Evolutionary conservation across 345 rosid genomes (phyloP).

Genomic region (Rhodomyrtus tomentosa): DNA sequence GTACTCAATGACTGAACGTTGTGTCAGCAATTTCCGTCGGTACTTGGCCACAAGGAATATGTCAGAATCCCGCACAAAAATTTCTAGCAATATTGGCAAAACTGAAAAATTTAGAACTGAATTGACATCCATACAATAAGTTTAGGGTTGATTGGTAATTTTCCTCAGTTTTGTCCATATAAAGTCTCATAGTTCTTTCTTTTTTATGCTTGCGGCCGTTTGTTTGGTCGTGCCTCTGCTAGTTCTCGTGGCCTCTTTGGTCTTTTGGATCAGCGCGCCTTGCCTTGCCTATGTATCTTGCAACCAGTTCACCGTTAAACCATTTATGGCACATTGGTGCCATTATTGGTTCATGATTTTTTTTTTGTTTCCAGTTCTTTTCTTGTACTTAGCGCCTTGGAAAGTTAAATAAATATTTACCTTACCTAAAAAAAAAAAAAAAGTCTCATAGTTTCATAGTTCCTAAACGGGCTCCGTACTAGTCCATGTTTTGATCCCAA

Average conservation of each 20-base stretch:
- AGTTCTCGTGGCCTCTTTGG: too few species aligned
- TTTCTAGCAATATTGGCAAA: background rate
- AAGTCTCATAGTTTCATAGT: background rate
- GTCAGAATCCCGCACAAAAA: fast-evolving
- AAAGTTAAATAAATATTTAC: too few species aligned
- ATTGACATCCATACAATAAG: background rate
- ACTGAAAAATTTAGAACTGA: background rate
- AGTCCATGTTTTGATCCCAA: background rate
- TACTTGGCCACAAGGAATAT: fast-evolving
- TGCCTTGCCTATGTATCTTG: too few species aligned
- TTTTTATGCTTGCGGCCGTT: too few species aligned
- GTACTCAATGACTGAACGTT: background rate
- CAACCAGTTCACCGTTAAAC: too few species aligned
- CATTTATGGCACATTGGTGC: too few species aligned
- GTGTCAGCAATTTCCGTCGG: background rate
- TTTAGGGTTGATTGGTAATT: background rate
- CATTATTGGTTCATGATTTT: too few species aligned
- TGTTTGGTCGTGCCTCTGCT: too few species aligned
- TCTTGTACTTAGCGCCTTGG: too few species aligned
- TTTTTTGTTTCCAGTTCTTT: too few species aligned
- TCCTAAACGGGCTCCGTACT: background rate
- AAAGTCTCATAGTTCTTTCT: background rate
- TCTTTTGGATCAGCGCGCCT: too few species aligned
- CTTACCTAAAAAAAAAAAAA: too few species aligned
- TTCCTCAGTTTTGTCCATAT: background rate